Evolutionary conservation across 2,329 filamentous ascomycete genomes (phyloP), one percentile per base, ranked within the genome.

Genomic region (Xenoacremonium recifei): DNA sequence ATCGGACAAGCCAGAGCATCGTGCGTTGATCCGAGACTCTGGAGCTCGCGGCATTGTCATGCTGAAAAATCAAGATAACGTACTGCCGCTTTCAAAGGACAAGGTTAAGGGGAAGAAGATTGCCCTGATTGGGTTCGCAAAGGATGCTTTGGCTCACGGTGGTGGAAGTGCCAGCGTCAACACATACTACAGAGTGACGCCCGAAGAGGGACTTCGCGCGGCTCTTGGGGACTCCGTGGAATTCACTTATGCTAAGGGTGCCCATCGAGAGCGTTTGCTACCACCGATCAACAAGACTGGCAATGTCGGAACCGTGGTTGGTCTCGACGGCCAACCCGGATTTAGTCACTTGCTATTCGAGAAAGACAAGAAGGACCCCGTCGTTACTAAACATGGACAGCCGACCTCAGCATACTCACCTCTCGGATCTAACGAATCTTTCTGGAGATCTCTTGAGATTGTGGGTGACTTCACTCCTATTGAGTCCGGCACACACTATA

Each of bases 1-100:
- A 5, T 51, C 61, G 40, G 51, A 64, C 34, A 59, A 55, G 40
- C 63, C 62, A 9, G 62, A 69, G 41, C 54, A 61, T 17, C 56
- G 48, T 9, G 51, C 56, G 11, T 39, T 61, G 7, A 61, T 61
- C n/a, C 48, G 58, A 17, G 58, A 61, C 33, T 58, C 55, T 23
- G 58, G 58, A 11, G 52, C 58, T 6, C 77, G 85, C 59, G 82
- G 82, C 1, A 59, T 85, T 19, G 82, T 80, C 0, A 65, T 85
- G 10, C 61, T 85, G 37, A 85, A 85, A 62, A 85, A 85, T 49
- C 73, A 82, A 44, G 70, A 73, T 4, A 63, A 64, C 4, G 61
- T 83, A 10, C 65, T 85, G 13, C 82, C 82, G 3, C 74, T 85
- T 49, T 68, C 75, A 3, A 58, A 50, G 23, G 56, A 59, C 1